Percentiles rank a stretch among this genome's conserved stretches.
These are phyloP conservation scores for Cordyceps tenuipes DNA, from an alignment of 2,329 filamentous ascomycete genomes.

Conservation along the genomic window DNA sequence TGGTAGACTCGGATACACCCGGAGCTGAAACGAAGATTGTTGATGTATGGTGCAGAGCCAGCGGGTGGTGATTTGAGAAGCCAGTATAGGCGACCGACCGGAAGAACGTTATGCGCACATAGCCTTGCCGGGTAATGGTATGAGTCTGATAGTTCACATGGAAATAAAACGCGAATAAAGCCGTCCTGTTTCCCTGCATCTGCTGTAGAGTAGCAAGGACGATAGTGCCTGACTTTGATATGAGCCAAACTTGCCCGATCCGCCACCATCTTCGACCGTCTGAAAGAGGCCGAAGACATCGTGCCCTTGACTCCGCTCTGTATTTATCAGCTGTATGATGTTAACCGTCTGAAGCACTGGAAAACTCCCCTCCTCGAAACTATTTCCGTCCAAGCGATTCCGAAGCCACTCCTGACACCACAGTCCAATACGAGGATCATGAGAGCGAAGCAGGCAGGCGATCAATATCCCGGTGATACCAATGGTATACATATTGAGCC, in stretches of 20 bases:
- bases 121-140: background rate
- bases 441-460: constrained; percentile 15
- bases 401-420: constrained; percentile 19
- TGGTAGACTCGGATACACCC: constrained; percentile 31
- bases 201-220: constrained; percentile 8
- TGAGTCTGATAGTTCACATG: background rate
- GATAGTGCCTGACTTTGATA: constrained; percentile 11
- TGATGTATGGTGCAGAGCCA: constrained; percentile 53
- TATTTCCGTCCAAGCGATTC: constrained; percentile 5
- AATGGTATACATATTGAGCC: constrained; percentile 17
- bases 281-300: constrained; percentile 13
- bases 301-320: constrained; percentile 11
- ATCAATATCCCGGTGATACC: constrained; percentile 16
- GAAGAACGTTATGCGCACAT: too few relatives aligned
- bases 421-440: constrained; percentile 6
- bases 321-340: constrained; percentile 13
- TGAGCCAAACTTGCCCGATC: constrained; percentile 12
- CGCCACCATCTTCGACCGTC: constrained; percentile 13
- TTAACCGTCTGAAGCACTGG: constrained; percentile 16
- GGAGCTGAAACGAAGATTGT: constrained; percentile 36
- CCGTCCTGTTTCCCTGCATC: constrained; percentile 9
- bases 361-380: constrained; percentile 18
- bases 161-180: background rate
- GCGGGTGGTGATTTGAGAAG: constrained; percentile 33
- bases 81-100: too few relatives aligned